phyloP scores from a whole-genome alignment of 2,329 filamentous ascomycete genomes.

The Ophiostoma himal-ulmi region DNA sequence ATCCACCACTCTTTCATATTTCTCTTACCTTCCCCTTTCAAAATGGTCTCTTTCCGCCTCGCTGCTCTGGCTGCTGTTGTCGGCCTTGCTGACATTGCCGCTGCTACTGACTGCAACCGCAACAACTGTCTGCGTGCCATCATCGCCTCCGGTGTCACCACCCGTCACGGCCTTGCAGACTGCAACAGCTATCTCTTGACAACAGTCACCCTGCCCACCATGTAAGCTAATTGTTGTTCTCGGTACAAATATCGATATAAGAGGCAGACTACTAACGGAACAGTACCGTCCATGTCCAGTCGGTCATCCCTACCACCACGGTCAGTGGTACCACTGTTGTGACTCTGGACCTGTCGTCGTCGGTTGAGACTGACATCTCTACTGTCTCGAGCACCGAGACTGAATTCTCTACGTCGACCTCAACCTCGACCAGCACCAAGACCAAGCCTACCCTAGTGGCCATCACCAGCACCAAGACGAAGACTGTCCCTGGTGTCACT shows the following conservation, averaged over 20 bases:
- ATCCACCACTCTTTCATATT: neutral
- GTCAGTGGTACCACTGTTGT: neutral
- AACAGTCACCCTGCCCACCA: neutral
- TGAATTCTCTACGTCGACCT: neutral
- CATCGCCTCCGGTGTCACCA: neutral
- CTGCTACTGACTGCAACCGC: neutral
- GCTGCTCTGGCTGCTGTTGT: neutral
- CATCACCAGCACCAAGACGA: conserved; percentile 15
- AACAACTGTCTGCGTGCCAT: conserved; percentile 1
- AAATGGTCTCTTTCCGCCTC: neutral
- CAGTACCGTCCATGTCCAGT: conserved; percentile 5
- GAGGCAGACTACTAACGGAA: neutral
- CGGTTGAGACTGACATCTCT: neutral
- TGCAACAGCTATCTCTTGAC: conserved; percentile 4
- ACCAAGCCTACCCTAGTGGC: neutral
- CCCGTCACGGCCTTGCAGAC: neutral
- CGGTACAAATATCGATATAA: neutral
- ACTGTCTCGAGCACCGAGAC: conserved; percentile 6
- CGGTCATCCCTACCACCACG: neutral
- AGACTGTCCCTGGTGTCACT: neutral
- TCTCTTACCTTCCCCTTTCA: neutral
- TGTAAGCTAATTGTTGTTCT: neutral
- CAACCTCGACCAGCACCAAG: neutral
- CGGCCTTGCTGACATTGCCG: neutral
- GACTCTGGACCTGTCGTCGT: neutral